Base-by-base conservation (phyloP, 345 rosid species). In the Hirschfeldia incana region DNA sequence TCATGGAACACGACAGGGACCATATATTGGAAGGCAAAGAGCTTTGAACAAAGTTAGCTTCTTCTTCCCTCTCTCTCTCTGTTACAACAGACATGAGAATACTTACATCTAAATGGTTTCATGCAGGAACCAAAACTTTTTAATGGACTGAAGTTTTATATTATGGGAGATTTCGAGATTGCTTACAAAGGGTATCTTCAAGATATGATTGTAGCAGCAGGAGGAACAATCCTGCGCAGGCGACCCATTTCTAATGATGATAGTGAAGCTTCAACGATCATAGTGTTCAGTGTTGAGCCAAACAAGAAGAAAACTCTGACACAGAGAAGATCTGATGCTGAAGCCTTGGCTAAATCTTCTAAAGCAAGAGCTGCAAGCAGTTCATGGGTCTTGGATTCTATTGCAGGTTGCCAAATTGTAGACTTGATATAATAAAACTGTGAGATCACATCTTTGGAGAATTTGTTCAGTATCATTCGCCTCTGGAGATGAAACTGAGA, bases 311-410 rank as follows among this genome's bases (percentile, higher is more conserved):
- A 83, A 28, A 72, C 75, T 64, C 72, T 87, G 77, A 87, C 78
- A 49, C 81, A 75, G 27, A 85, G 96, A 84, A 63, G 71, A 65
- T 74, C 78, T 37, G 87, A 84, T 75, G 98, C 93, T 28, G 90
- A 88, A 77, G 86, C 84, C 16, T 81, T 95, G 63, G 97, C 97
- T 0, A 84, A 77, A 73, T 80, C 89, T 64, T 80, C 87, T 30
- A 87, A 81, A 81, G 88, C 94, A 34, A 91, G 83, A 85, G 90
- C 87, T 32, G 88, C 86, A 49, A 91, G 88, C 87, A 93, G 88
- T 77, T 79, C 84, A 28, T 95, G 99, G 99, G 82, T 93, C 83
- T 81, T 93, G 84, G 86, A 89, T 74, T 93, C 91, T 69, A 85
- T 95, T 73, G 95, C 98, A 67, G 89, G 79, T 71, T 88, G 81